Evolutionary conservation across 768 basidiomycete species (phyloP), one percentile per base, ranked within the genome.

Genomic region (Mrakia gelida): DNA sequence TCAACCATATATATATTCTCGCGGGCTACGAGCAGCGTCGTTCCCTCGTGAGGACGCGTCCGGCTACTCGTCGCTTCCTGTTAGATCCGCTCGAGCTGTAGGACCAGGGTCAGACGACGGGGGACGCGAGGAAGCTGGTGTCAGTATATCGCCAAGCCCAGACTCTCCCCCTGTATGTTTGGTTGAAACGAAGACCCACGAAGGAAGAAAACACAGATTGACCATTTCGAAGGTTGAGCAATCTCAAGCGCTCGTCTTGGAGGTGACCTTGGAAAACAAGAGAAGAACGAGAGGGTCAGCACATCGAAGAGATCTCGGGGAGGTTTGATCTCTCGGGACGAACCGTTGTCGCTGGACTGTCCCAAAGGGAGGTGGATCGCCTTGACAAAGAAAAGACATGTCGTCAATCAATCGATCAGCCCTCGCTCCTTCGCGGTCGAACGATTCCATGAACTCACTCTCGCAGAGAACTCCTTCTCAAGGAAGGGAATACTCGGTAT

Each of bases 351-450:
- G 86, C 90, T 82, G 80, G 93, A 93, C 59, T 96, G 94, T 0
- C 96, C 97, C 85, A 99, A 90, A 0, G 97, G 97, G 2, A 99
- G 87, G 84, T 99, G 97, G 16, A 98, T 87, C 28, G 94, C 94
- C 70, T 90, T 91, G 75, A 94, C 97, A 34, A 49, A 71, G 43
- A 49, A 71, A 15, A 28, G 26, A 30, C 32, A 10, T 11, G 23
- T 6, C 26, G 28, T n/a, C 28, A 45, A 52, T 23, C 28, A n/a
- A 30, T 71, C n/a, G 15, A 26, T 41, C 68, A 30, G 41, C 68
- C 32, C 67, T 26, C 10, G 23, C 67, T 70, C 38, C 34, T 15
- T 43, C 8, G 8, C 11, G 3, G 45, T 49, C 5, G 71, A 54
- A 41, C 9, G 15, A 13, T 21, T 52, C 71, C 38, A 45, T n/a